phyloP scores from a whole-genome alignment of 2,329 filamentous ascomycete species.

The Fusarium citri region DNA sequence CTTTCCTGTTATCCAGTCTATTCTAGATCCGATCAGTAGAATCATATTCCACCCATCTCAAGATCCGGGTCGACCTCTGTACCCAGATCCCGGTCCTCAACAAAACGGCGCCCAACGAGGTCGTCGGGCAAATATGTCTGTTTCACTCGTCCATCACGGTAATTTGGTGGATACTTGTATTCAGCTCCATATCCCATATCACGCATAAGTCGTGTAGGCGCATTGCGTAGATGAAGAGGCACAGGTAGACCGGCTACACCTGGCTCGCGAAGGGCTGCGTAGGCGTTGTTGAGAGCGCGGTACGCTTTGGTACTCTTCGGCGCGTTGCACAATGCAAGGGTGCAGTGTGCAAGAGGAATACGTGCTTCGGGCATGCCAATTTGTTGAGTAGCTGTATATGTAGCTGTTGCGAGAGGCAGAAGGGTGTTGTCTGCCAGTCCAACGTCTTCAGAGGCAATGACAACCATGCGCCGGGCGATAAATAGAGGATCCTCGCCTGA shows the following conservation, averaged over 20 bases:
- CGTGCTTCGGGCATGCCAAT: conserved; percentile 95
- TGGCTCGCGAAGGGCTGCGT: conserved; percentile 82
- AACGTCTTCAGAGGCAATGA: conserved; percentile 94
- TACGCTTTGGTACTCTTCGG: conserved; percentile 92
- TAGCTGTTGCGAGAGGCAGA: conserved; percentile 83
- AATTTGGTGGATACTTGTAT: conserved; percentile 98
- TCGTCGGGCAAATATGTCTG: conserved; percentile 92
- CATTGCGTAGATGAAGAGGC: conserved; percentile 89
- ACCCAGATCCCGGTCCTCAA: conserved; percentile 85
- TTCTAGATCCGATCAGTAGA: not conserved
- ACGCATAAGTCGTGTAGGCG: conserved; percentile 91
- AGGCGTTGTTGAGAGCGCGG: conserved; percentile 82
- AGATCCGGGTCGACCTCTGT: conserved; percentile 79
- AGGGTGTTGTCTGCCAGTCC: conserved; percentile 89
- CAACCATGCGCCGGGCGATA: conserved; percentile 90
- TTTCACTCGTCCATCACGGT: conserved; percentile 79
- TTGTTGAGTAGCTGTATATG: conserved; percentile 89
- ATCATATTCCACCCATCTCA: conserved; percentile 51
- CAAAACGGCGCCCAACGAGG: conserved; percentile 75
- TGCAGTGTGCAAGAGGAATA: conserved; percentile 89
- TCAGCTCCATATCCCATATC: conserved; percentile 90
- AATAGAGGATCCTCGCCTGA: conserved; percentile 94
- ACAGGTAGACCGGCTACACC: conserved; percentile 85
- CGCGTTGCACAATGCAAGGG: conserved; percentile 82
- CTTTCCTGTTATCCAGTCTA: conserved; percentile 1